These are phyloP conservation scores for Tricholoma saponaceum DNA, from an alignment of 768 basidiomycete genomes.

Conservation along the genomic window DNA sequence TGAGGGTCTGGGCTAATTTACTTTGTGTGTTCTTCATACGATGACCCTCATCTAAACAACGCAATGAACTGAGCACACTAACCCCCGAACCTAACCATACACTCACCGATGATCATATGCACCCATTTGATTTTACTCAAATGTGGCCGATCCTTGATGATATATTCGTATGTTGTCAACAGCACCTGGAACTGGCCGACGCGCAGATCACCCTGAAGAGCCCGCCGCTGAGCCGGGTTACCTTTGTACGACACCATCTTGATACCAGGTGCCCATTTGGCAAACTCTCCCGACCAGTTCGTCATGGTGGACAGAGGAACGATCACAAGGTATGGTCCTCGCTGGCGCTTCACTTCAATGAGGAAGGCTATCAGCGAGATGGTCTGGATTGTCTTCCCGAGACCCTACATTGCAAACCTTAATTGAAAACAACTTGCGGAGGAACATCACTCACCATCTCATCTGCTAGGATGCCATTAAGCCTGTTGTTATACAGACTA, in stretches of 20 bases:
- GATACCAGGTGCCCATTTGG: conserved; percentile 92
- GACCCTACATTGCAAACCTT: conserved; percentile 53
- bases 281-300: conserved; percentile 95
- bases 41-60: conserved; percentile 79
- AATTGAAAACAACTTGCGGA: conserved; percentile 2
- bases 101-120: conserved; percentile 92
- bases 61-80: background rate
- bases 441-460: conserved; percentile 63
- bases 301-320: conserved; percentile 96
- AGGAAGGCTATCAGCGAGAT: conserved; percentile 95
- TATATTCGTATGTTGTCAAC: conserved; percentile 94
- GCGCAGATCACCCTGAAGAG: conserved; percentile 73
- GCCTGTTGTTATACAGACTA: conserved; percentile 91
- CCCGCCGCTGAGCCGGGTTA: conserved; percentile 78
- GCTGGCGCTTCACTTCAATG: conserved; percentile 85
- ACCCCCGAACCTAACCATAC: too few species aligned
- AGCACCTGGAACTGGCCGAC: conserved; percentile 86
- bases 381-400: conserved; percentile 92
- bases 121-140: conserved; percentile 92
- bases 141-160: conserved; percentile 93
- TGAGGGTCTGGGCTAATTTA: conserved; percentile 86
- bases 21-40: conserved; percentile 96
- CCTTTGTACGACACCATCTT: conserved; percentile 86
- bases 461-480: conserved; percentile 93
- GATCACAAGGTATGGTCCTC: conserved; percentile 94